Evolutionary conservation across 1,284 basidiomycete species (phyloP), one percentile per base, ranked within the genome.

Genomic region (Boletus smithii): DNA sequence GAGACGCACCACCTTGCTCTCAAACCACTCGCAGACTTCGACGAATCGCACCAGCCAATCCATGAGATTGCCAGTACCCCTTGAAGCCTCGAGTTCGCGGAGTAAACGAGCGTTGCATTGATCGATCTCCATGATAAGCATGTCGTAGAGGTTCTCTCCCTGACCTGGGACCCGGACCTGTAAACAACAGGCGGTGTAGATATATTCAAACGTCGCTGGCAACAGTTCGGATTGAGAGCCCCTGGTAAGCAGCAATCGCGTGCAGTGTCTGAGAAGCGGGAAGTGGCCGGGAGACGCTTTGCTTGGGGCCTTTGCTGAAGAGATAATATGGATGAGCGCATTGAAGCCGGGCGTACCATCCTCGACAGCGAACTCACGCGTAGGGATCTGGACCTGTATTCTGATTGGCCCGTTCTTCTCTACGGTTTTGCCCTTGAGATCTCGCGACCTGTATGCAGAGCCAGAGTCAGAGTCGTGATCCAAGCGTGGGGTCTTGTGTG

Each of bases 401-500:
- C 61, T 68, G 20, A 76, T 55, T n/a, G 75, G 69, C 0, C 69
- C 65, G 4, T 45, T 57, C 37, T 66, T 56, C 42, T 65, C 47
- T 32, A 49, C 55, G 35, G 59, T 54, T 42, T 67, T 54, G 35
- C 56, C 53, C 48, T 51, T 58, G 58, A 18, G 53, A 49, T 60
- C 58, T 34, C 69, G 73, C 37, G 73, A 74, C 63, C 81, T 80
- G 67, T 73, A 79, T 58, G 81, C 77, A 62, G 82, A 79, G 60
- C 73, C 73, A 56, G 77, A 73, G 65, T 86, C 81, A 66, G 76
- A 78, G 69, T 81, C 79, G 58, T 69, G 69, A 54, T 76, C 75
- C 65, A 83, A 69, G 56, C 83, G 81, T 56, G 80, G 74, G 53
- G 77, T 77, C 73, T 88, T 88, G 67, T 75, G 76, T 55, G 77